Conservation (phyloP, 768 basidiomycete genomes). For the Russula brevipes region DNA sequence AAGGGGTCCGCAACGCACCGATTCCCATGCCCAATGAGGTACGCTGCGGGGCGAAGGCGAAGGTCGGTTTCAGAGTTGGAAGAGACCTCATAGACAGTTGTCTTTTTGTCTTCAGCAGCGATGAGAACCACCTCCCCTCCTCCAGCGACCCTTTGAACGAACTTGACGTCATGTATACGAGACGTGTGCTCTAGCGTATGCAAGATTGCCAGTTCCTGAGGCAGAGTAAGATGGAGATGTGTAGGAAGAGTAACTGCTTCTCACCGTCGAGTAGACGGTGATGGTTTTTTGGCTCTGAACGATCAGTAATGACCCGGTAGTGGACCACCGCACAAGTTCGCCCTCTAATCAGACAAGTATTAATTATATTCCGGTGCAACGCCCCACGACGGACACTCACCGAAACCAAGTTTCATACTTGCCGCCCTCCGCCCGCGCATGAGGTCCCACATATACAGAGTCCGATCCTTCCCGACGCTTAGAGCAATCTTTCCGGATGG, state of each 20-base stretch:
- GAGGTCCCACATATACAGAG: conserved; percentile 96
- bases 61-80: conserved; percentile 44
- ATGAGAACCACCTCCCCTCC: conserved; percentile 69
- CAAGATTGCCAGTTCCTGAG: conserved; percentile 72
- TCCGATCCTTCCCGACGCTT: conserved; percentile 85
- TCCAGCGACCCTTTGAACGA: conserved; percentile 55
- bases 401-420: conserved; percentile 84
- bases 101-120: conserved; percentile 85
- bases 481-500: conserved; percentile 89
- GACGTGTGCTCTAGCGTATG: conserved; percentile 72
- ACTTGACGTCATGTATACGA: conserved; percentile 79
- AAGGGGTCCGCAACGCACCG: conserved; percentile 47
- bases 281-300: conserved; percentile 73
- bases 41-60: conserved; percentile 54
- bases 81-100: conserved; percentile 67
- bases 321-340: conserved; percentile 87
- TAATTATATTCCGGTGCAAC: neutral
- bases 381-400: conserved; percentile 37
- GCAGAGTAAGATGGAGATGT: neutral
- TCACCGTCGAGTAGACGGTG: conserved; percentile 78
- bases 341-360: conserved; percentile 53
- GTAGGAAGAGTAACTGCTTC: conserved; percentile 13
- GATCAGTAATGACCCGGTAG: conserved; percentile 68
- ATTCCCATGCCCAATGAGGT: conserved; percentile 77
- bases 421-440: conserved; percentile 91